Base-by-base conservation (phyloP, 805 yeast genomes). In the Ogataea parapolymorpha region DNA sequence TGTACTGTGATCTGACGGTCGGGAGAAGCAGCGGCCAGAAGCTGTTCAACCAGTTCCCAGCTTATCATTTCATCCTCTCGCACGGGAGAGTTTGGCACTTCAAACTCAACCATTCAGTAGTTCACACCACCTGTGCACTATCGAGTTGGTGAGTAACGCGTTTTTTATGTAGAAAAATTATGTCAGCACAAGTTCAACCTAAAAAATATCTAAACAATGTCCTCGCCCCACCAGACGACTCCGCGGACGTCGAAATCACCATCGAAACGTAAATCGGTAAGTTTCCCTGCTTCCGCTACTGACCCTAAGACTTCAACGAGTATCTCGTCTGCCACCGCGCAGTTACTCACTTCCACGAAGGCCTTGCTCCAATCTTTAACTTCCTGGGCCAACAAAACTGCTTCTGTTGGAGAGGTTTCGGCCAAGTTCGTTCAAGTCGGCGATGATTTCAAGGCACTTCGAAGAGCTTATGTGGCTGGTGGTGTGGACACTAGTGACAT, bases 401-500 rank as follows among this genome's bases (percentile, higher is more conserved):
- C 87, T 5, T 74, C 82, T 17, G 98, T 90, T 33, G 77, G 77
- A 41, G 86, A 78, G 48, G 97, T 93, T 2, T 87, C 96, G 2
- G 87, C 89, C 54, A 85, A 89, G 3, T 93, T 88, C 60, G 99
- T 93, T 12, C 82, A 79, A 49, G 73, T 93, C 22, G 99, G 99
- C 0, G 93, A 90, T 56, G 97, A 91, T 62, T 93, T 89, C 70
- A 81, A 91, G 51, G 78, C 85, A 3, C 86, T 95, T 1, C 80
- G 90, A 16, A 74, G 87, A 45, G 85, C 95, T 3, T 90, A 91
- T 59, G 67, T 80, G 5, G 73, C 72, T 41, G 82, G 87, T 3
- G 95, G 95, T 0, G 79, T 93, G 4, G 90, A 85, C 50, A 82
- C 84, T 7, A 68, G 81, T 10, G 96, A 88, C 58, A 67, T 93